Evolutionary conservation across 371 early-diverging fungal species (phyloP), one percentile per base, ranked within the genome.

Genomic region (Circinella umbellata): DNA sequence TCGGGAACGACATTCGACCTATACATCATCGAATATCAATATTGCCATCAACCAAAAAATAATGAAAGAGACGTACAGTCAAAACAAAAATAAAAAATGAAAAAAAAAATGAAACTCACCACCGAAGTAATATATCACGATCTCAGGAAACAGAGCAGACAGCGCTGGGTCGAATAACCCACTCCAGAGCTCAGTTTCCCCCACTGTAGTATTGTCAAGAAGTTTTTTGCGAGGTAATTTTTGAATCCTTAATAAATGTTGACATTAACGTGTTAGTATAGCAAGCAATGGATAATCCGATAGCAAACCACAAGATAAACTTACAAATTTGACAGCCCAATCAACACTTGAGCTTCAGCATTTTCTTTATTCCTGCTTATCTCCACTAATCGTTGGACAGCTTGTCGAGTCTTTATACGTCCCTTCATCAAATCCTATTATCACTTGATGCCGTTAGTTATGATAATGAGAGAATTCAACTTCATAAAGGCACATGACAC

Each of bases 111-210:
- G 27, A 42, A 42, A 66, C 54, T 63, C 27, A 73, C 69, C 73
- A 67, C 67, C 69, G 47, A 34, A 73, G 61, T 14, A 66, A 64
- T 10, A 63, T 47, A 38, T 69, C 36, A 14, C 60, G 47, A 36
- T 68, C 69, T 73, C 68, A 38, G 64, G 48, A 18, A 73, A 39
- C 9, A 73, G 17, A 55, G 63, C 51, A 49, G 72, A 57, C 11
- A 71, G 69, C 57, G 71, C 67, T 14, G 72, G 75, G 64, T 71
- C 75, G 54, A 75, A 71, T 7, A 53, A 46, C 37, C 66, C 61
- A 59, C 69, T 74, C 71, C 71, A 70, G 47, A 71, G 61, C 69
- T 74, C 69, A 53, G 64, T 69, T 64, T 69, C 69, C 39, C 67
- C 51, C 48, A 59, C 61, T 64, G 51, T 48, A 57, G 66, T 53